Conservation (phyloP, 345 rosid species). For the Corchorus olitorius region DNA sequence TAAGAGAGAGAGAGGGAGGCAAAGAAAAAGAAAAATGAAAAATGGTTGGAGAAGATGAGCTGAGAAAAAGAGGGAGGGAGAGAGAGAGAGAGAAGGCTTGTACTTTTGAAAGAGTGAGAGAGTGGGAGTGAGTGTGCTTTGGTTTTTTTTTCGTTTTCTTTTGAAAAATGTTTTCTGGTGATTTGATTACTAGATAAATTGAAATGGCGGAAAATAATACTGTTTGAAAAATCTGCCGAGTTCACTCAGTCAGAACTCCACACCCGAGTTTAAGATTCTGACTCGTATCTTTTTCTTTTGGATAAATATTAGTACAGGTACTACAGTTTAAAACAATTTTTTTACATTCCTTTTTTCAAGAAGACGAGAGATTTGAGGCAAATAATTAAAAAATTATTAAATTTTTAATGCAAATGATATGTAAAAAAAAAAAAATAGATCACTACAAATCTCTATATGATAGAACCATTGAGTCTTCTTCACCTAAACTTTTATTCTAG, state of each 20-base stretch:
- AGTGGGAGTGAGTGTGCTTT: background rate
- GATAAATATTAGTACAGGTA: background rate
- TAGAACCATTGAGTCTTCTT: no score
- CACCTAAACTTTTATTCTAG: no score
- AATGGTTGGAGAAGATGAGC: slow-evolving; percentile 1
- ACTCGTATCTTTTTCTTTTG: background rate
- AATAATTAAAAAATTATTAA: no score
- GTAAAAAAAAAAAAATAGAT: no score
- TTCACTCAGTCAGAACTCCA: background rate
- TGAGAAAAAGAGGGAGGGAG: background rate
- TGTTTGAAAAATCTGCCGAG: slow-evolving; percentile 9
- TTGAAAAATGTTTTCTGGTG: background rate
- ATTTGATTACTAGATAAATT: background rate
- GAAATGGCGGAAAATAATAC: slow-evolving; percentile 15
- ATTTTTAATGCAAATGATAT: no score
- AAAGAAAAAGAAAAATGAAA: background rate
- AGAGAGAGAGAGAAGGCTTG: background rate
- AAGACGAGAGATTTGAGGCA: no score
- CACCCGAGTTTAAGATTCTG: background rate
- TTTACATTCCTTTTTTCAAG: no score
- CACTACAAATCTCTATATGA: no score
- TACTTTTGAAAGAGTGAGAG: background rate
- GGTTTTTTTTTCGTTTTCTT: background rate
- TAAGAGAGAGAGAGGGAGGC: background rate
- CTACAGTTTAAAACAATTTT: no score